phyloP scores from a whole-genome alignment of 2,329 filamentous ascomycete genomes.

The Purpureocillium lavendulum region DNA sequence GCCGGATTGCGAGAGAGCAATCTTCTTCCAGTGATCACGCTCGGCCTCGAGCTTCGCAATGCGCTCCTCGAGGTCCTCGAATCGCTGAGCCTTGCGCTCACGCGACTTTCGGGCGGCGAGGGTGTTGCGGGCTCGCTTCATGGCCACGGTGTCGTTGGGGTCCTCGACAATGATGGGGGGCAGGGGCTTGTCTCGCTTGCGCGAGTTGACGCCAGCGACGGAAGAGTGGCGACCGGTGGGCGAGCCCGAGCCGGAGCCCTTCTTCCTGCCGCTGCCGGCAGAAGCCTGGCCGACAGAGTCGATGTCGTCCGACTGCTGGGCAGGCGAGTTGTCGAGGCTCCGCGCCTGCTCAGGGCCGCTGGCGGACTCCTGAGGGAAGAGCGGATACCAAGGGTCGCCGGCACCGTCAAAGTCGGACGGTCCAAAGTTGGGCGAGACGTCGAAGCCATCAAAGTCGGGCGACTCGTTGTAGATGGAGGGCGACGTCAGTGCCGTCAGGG shows the following conservation, averaged over 20 bases:
- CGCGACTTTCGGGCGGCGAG: constrained; percentile 90
- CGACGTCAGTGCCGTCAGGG: constrained; percentile 78
- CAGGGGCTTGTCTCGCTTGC: constrained; percentile 73
- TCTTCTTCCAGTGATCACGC: constrained; percentile 56
- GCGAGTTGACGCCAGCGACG: constrained; percentile 60
- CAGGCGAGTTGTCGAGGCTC: constrained; percentile 32
- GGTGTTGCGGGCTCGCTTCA: constrained; percentile 92
- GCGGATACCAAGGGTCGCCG: constrained; percentile 59
- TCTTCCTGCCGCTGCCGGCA: constrained; percentile 32
- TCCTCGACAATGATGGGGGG: constrained; percentile 72
- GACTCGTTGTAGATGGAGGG: constrained; percentile 73
- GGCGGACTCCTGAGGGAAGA: constrained; percentile 53
- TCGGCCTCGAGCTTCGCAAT: constrained; percentile 63
- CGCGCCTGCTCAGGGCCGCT: constrained; percentile 13
- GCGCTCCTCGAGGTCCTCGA: constrained; percentile 65
- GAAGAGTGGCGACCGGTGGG: constrained; percentile 53
- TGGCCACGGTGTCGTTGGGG: constrained; percentile 62
- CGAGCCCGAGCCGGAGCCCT: constrained; percentile 31
- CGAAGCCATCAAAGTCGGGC: constrained; percentile 64
- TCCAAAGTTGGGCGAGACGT: constrained; percentile 71
- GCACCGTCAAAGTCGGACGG: constrained; percentile 44
- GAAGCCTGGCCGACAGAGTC: constrained; percentile 34
- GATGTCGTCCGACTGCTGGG: constrained; percentile 36
- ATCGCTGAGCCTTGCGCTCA: constrained; percentile 70
- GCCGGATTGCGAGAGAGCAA: constrained; percentile 33